Base-by-base conservation (phyloP, 495 filamentous ascomycete genomes). In the Lophiotrema nucula region DNA sequence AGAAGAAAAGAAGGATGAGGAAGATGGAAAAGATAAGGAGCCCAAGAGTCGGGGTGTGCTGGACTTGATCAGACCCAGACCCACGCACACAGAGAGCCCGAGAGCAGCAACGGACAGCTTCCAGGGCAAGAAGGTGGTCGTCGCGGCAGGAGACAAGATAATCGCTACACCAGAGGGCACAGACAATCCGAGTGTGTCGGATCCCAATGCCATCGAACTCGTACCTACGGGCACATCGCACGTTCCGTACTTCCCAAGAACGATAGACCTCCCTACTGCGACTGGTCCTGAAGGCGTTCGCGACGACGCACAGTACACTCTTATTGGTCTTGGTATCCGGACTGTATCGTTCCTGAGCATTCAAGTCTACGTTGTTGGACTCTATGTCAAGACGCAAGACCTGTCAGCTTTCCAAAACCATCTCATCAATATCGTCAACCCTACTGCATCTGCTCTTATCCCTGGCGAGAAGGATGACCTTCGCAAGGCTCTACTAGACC, bases 331-430 rank as follows among this genome's bases (percentile, higher is more conserved):
- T 35, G 93, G 93, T 8, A 81, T 92, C 47, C 83, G 93, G 48
- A 92, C 87, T 6, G 93, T 98, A 18, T 90, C 85, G 33, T 95
- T 97, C 68, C 70, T 98, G 38, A 74, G 81, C n/a, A 88, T 98
- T 23, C 84, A 95, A 69, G 93, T 98, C 52, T 98, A 98, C 75
- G 88, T 96, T 15, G 88, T 95, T 0, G 93, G 93, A 5, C 75
- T 93, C 59, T 98, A 98, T 72, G 78, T 96, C 23, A 88, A 88
- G 19, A 91, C 84, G 3, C 71, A 82, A 31, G 89, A 95, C 65
- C 83, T 97, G 53, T 70, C 72, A 5, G 66, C 70, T 21, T 71
- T 88, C 18, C 84, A 87, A 67, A 70, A 70, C 48, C 72, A 74
- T 23, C 74, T 88, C 23, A 73, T 87, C 25, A 73, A 72, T 26